These are phyloP conservation scores for Taphrina wiesneri DNA, from an alignment of 1,139 yeast genomes.

Conservation along the genomic window DNA sequence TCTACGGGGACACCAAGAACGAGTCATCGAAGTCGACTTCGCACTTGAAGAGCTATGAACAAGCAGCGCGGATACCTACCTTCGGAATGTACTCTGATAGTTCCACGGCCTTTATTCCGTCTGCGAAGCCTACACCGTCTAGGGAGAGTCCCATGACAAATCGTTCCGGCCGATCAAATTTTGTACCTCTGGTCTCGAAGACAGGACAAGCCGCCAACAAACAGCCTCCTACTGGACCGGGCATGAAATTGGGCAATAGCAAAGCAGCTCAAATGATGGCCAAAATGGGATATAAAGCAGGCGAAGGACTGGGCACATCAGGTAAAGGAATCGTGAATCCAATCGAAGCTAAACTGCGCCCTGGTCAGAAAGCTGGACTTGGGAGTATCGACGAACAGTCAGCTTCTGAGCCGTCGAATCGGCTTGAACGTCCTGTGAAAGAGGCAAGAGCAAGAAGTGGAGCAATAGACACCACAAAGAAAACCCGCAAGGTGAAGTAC, in stretches of 20 bases:
- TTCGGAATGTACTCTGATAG: conserved; percentile 1
- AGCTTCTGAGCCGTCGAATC: conserved; percentile 34
- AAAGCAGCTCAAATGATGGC: conserved; percentile 78
- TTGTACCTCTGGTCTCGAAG: background rate
- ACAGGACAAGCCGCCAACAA: background rate
- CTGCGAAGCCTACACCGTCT: conserved; percentile 1
- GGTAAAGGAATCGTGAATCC: conserved; percentile 78
- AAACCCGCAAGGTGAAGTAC: conserved; percentile 42
- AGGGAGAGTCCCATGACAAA: background rate
- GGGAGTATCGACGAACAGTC: conserved; percentile 58
- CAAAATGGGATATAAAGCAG: conserved; percentile 84
- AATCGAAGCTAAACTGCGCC: conserved; percentile 66
- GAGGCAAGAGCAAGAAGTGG: conserved; percentile 34
- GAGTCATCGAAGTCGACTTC: background rate
- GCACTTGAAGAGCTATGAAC: background rate
- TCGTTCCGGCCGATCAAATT: background rate
- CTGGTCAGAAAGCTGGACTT: conserved; percentile 63
- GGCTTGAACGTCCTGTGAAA: conserved; percentile 37
- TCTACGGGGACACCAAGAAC: background rate
- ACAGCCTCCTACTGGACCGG: background rate
- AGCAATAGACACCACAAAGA: conserved; percentile 37
- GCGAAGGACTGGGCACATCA: conserved; percentile 74
- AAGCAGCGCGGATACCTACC: background rate
- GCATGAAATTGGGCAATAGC: conserved; percentile 56
- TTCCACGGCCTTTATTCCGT: background rate